Conservation (phyloP, 2,329 filamentous ascomycete genomes). For the Dactylellina drechsleri region DNA sequence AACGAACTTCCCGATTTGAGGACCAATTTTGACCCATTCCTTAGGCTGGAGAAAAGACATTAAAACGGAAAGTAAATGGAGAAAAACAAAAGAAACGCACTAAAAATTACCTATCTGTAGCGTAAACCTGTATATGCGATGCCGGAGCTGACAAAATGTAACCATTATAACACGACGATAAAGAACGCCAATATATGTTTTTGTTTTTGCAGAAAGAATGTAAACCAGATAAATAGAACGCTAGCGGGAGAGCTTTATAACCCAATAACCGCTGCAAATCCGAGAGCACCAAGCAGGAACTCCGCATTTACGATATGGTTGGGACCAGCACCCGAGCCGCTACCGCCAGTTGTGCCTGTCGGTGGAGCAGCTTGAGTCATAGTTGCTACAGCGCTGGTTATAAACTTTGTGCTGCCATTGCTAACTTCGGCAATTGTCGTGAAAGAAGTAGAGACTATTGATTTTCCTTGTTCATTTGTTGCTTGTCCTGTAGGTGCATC, state of each 20-base stretch:
- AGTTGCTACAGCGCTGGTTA: conserved; percentile 45
- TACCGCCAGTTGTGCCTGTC: background rate
- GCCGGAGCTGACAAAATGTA: conserved; percentile 18
- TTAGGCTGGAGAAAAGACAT: conserved; percentile 2
- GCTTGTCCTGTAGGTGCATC: conserved; percentile 23
- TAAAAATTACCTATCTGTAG: conserved; percentile 23
- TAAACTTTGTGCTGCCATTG: conserved; percentile 35
- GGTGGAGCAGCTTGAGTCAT: conserved; percentile 18
- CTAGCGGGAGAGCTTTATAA: conserved; percentile 5
- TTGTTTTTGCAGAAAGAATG: too few relatives aligned
- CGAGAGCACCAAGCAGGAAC: conserved; percentile 32
- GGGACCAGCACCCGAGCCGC: conserved; percentile 17
- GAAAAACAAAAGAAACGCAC: background rate
- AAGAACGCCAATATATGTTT: conserved; percentile 14
- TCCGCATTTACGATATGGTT: conserved; percentile 41
- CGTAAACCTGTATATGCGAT: conserved; percentile 12
- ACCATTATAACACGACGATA: conserved; percentile 17
- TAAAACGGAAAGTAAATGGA: conserved; percentile 15
- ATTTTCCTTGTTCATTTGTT: conserved; percentile 36
- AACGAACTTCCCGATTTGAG: conserved; percentile 29
- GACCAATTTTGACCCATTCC: background rate
- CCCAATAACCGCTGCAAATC: conserved; percentile 41
- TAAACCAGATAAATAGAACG: background rate
- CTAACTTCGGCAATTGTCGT: conserved; percentile 44
- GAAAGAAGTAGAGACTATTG: conserved; percentile 33